Evolutionary conservation across 2,329 filamentous ascomycete species (phyloP), one percentile per base, ranked within the genome.

Genomic region (Aspergillus pseudonomiae): DNA sequence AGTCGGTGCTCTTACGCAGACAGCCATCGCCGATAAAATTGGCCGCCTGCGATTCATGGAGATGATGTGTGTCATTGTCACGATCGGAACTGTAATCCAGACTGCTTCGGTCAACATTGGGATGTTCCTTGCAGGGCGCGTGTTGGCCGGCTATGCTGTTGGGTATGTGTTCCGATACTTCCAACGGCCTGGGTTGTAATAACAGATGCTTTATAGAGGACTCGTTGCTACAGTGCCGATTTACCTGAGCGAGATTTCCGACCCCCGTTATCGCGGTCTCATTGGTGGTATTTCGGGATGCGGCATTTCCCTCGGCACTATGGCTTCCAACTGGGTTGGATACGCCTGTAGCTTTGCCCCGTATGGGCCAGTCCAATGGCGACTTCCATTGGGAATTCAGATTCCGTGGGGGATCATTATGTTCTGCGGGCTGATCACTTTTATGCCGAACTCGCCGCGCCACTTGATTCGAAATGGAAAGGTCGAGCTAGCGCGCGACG

Each of bases 311-410:
- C 83, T 85, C 58, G 85, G 85, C 12, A 85, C 83, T 4, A 85
- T 86, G 83, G 75, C 78, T 65, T 84, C 83, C 5, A 87, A 87
- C 70, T 87, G 85, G 85, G 80, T 86, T 4, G 85, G 85, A 3
- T 86, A 83, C 66, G 84, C 83, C 0, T 85, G 84, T 64, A 80
- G 81, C 24, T 86, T 81, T 60, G 83, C 84, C 0, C 78, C 84
- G 0, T 85, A 86, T 62, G 85, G 85, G 0, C 69, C 79, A 4
- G 72, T 81, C 0, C 85, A 87, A 70, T 87, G 85, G 85, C 80
- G 85, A 12, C 74, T 87, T 0, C 85, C 85, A 0, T 78, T 87
- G 3, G 84, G 77, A 0, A 79, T 86, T 30, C 85, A 87, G 70
- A 82, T 86, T 12, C 84, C 85, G 0, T 87, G 83, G 82, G 84